Evolutionary conservation across 1,139 yeast genomes (phyloP).

Genomic region (Blastobotrys serpentis): DNA sequence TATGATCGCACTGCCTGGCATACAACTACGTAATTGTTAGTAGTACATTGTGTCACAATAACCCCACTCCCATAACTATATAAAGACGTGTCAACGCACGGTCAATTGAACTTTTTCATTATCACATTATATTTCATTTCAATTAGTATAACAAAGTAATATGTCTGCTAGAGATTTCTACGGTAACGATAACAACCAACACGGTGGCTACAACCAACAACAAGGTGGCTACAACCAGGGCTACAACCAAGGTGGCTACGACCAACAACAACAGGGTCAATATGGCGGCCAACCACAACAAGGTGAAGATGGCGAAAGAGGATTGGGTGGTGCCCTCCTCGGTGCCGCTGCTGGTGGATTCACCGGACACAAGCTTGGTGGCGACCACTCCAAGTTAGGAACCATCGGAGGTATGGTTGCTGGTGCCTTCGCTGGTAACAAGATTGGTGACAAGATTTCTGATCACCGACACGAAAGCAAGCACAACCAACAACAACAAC

Average conservation of each 20-base stretch:
- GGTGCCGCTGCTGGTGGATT: constrained; percentile 64
- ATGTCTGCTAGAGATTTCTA: constrained; percentile 23
- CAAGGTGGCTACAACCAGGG: background rate
- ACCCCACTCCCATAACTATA: background rate
- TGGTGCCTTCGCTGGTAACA: constrained; percentile 61
- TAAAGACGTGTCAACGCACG: background rate
- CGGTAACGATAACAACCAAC: constrained; percentile 12
- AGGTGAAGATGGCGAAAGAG: constrained; percentile 50
- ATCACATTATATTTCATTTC: background rate
- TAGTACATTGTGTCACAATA: constrained; percentile 4
- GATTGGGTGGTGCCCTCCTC: constrained; percentile 51
- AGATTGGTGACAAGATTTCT: constrained; percentile 46
- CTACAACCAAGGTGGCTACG: constrained; percentile 12
- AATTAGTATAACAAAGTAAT: constrained; percentile 6
- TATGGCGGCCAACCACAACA: constrained; percentile 27
- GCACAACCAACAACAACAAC: constrained; percentile 23
- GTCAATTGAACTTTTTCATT: background rate
- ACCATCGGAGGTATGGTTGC: constrained; percentile 58
- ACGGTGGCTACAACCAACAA: no score
- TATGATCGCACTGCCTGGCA: no score
- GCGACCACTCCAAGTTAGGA: constrained; percentile 52
- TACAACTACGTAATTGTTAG: no score
- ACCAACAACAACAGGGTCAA: constrained; percentile 16
- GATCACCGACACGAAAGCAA: constrained; percentile 29
- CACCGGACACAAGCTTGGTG: constrained; percentile 43